Conservation (phyloP, 495 filamentous ascomycete genomes). For the Platismatia glauca region DNA sequence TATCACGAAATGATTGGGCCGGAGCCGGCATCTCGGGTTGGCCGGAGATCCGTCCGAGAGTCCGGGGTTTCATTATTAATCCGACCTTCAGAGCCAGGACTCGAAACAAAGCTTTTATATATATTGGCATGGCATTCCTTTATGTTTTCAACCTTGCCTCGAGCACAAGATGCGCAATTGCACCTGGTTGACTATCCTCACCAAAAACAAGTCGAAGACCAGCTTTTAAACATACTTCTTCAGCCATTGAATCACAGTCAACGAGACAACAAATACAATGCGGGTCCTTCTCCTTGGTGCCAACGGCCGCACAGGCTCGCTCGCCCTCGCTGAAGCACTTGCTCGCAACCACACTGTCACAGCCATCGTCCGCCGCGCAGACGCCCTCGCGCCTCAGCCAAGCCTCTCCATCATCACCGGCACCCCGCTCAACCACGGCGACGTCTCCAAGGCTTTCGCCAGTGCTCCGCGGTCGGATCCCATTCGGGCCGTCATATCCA, state of each 20-base stretch:
- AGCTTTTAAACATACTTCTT: neutral
- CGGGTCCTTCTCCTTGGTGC: conserved; percentile 38
- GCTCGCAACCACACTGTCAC: conserved; percentile 34
- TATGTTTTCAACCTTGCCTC: neutral
- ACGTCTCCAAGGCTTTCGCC: conserved; percentile 32
- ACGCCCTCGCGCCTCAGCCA: conserved; percentile 15
- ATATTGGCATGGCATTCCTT: neutral
- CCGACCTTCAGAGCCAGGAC: neutral
- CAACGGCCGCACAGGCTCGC: conserved; percentile 36
- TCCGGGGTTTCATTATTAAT: too few species aligned
- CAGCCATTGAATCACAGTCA: neutral
- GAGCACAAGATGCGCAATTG: neutral
- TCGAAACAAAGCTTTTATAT: neutral
- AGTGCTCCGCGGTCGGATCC: conserved; percentile 8
- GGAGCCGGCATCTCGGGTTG: neutral
- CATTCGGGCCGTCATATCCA: conserved; percentile 9
- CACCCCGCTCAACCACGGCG: conserved; percentile 30
- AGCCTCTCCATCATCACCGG: conserved; percentile 32
- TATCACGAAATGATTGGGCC: too few species aligned
- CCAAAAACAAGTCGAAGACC: neutral
- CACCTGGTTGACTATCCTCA: neutral
- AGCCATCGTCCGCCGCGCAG: conserved; percentile 35
- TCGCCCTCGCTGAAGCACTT: conserved; percentile 35
- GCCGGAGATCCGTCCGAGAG: too few species aligned
- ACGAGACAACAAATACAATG: conserved; percentile 27